Conservation (phyloP, 2,329 filamentous ascomycete genomes). For the Blastomyces percursus region DNA sequence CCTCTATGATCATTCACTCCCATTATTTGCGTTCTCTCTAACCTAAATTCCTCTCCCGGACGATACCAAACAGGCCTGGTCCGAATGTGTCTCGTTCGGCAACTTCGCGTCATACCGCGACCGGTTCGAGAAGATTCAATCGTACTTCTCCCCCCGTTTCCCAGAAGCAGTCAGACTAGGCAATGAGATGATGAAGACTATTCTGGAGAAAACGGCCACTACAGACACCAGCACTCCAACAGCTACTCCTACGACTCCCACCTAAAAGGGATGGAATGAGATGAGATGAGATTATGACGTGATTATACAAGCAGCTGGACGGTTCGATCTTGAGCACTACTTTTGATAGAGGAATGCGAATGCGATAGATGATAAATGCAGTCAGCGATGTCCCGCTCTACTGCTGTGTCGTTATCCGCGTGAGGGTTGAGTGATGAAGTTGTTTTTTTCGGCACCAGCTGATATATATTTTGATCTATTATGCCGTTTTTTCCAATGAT, state of each 20-base stretch:
- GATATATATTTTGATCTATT: not conserved
- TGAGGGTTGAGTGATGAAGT: not conserved
- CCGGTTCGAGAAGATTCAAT: slow-evolving; percentile 80
- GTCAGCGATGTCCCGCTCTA: not conserved
- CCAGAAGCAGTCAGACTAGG: slow-evolving; percentile 76
- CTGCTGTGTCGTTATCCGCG: not conserved
- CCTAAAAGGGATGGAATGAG: not conserved
- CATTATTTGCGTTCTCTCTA: not conserved
- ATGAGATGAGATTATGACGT: not conserved
- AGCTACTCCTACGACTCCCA: not conserved
- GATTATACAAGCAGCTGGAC: not conserved
- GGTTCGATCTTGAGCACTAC: not conserved
- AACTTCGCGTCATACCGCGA: slow-evolving; percentile 90
- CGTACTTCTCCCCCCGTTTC: slow-evolving; percentile 85
- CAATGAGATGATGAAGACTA: slow-evolving; percentile 95
- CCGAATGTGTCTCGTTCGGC: slow-evolving; percentile 78
- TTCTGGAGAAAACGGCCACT: slow-evolving; percentile 61
- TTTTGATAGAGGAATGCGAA: not conserved
- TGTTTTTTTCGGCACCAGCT: not conserved
- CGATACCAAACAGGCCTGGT: slow-evolving; percentile 57
- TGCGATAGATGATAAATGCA: not conserved
- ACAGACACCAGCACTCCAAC: not conserved
- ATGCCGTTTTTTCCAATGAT: not conserved
- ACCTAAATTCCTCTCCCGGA: not conserved
- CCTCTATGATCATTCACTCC: not conserved